Conservation (phyloP, 2,329 filamentous ascomycete species). For the Chaetomiaceae sp. region DNA sequence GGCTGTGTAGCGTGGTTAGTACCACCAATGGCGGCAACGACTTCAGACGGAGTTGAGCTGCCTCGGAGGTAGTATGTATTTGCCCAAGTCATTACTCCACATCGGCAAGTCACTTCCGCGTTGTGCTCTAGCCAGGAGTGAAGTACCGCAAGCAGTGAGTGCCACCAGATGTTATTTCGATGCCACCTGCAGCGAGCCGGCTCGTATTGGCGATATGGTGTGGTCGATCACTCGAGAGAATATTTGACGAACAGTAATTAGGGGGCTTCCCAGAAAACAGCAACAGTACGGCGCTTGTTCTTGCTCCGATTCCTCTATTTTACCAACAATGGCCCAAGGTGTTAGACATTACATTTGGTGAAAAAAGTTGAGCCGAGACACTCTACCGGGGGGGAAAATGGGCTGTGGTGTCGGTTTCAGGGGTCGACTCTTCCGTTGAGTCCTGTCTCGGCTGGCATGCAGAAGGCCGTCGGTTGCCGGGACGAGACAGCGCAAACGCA, state of each 20-base stretch:
- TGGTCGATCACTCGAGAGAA: too few relatives aligned
- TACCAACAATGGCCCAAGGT: too few relatives aligned
- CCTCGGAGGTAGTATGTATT: constrained; percentile 11
- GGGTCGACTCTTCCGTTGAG: not conserved
- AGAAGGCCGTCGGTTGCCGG: constrained; percentile 15
- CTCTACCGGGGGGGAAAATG: not conserved
- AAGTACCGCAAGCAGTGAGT: not conserved
- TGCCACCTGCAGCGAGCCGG: not conserved
- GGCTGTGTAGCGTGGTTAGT: not conserved
- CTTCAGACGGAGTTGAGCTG: not conserved
- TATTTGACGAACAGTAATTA: too few relatives aligned
- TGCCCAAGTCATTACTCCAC: too few relatives aligned
- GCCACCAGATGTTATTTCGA: not conserved
- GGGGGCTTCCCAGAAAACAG: too few relatives aligned
- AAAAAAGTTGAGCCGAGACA: not conserved
- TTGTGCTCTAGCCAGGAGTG: not conserved
- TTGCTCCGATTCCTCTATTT: not conserved
- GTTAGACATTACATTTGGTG: too few relatives aligned
- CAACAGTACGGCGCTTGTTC: too few relatives aligned
- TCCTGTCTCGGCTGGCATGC: constrained; percentile 19
- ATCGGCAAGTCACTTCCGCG: not conserved
- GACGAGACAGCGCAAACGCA: constrained; percentile 9
- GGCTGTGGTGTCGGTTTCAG: too few relatives aligned
- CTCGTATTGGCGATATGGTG: too few relatives aligned
- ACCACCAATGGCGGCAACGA: too few relatives aligned